Evolutionary conservation across 2,329 filamentous ascomycete species (phyloP).

Genomic region (Volutella citrinella): DNA sequence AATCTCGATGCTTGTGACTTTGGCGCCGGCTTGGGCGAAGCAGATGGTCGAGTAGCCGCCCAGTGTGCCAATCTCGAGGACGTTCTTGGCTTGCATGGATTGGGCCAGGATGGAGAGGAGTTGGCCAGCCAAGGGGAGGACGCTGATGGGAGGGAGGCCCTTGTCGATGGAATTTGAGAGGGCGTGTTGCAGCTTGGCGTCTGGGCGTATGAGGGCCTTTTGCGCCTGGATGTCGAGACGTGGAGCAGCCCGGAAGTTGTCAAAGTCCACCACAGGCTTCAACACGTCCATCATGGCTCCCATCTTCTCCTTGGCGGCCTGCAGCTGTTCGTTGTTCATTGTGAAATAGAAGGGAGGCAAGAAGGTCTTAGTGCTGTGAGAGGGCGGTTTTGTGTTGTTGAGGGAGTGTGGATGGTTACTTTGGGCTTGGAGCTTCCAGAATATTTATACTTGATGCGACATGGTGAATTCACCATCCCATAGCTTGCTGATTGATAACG

Average conservation of each 20-base stretch:
- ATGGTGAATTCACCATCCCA: too few relatives aligned
- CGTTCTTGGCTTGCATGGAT: constrained; percentile 31
- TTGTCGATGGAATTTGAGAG: constrained; percentile 28
- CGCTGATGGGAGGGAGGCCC: constrained; percentile 36
- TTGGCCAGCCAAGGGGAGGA: constrained; percentile 34
- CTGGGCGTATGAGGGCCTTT: constrained; percentile 4
- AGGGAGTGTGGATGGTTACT: too few relatives aligned
- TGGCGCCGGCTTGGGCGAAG: constrained; percentile 35
- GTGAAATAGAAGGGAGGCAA: too few relatives aligned
- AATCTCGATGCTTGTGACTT: constrained; percentile 50
- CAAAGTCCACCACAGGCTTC: constrained; percentile 2
- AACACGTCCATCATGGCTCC: too few relatives aligned
- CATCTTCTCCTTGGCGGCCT: too few relatives aligned
- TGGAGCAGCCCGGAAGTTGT: too few relatives aligned
- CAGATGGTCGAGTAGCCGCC: constrained; percentile 54
- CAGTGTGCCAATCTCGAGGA: constrained; percentile 54
- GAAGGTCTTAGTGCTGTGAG: too few relatives aligned
- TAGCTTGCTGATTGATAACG: background rate
- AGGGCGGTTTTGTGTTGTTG: too few relatives aligned
- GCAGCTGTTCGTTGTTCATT: too few relatives aligned
- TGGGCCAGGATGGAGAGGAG: constrained; percentile 37
- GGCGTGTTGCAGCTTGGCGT: constrained; percentile 16
- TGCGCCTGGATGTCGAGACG: too few relatives aligned
- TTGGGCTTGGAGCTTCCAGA: too few relatives aligned
- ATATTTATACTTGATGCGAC: too few relatives aligned